phyloP scores from a whole-genome alignment of 2,329 filamentous ascomycete genomes.

The Myriosclerotinia duriaeana region DNA sequence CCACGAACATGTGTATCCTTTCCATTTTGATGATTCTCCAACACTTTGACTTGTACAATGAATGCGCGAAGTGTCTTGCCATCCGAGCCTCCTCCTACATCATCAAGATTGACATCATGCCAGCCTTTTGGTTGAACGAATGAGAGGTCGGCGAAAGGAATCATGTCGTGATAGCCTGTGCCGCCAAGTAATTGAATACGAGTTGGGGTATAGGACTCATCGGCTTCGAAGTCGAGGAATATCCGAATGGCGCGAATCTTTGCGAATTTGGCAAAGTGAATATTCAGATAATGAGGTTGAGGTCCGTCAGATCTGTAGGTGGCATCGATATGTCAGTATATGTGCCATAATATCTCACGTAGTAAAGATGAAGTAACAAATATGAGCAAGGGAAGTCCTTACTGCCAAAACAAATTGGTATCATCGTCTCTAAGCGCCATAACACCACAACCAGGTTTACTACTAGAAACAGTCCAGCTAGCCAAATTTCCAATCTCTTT shows the following conservation, averaged over 20 bases:
- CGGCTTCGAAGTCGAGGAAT: constrained; percentile 85
- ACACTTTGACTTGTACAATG: constrained; percentile 83
- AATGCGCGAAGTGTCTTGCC: constrained; percentile 81
- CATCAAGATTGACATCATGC: constrained; percentile 76
- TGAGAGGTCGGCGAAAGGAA: constrained; percentile 79
- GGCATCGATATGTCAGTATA: neutral
- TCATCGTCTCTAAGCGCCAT: constrained; percentile 74
- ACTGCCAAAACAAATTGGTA: constrained; percentile 77
- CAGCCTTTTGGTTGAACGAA: constrained; percentile 81
- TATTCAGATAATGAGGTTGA: constrained; percentile 77
- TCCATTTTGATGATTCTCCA: constrained; percentile 98
- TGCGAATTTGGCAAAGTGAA: constrained; percentile 82
- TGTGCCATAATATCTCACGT: neutral
- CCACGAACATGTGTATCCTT: constrained; percentile 98
- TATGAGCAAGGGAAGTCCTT: constrained; percentile 40
- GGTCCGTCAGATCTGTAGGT: constrained; percentile 71
- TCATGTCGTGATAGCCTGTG: constrained; percentile 86
- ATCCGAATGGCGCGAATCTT: constrained; percentile 76
- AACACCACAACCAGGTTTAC: constrained; percentile 77
- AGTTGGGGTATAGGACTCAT: constrained; percentile 96
- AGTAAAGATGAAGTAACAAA: neutral
- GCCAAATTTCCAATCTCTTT: constrained; percentile 85
- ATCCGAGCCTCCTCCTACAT: constrained; percentile 57
- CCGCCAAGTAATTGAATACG: constrained; percentile 87
- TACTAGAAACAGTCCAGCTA: constrained; percentile 78